These are phyloP conservation scores for Cryptococcus hybrid DNA, from an alignment of 1,284 basidiomycete species.

Conservation along the genomic window DNA sequence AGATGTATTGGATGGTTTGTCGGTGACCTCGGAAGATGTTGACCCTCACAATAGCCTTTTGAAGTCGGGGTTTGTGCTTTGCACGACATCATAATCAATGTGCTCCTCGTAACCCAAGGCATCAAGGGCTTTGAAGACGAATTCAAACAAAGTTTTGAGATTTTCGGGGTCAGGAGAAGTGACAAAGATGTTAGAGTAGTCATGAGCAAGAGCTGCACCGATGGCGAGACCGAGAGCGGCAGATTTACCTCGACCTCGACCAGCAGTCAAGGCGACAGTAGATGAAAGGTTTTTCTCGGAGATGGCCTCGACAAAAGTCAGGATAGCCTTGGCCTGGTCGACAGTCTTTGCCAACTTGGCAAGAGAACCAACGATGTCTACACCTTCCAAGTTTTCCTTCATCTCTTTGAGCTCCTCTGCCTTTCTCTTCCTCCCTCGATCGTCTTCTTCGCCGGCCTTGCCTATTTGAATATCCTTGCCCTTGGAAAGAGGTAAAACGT, in stretches of 20 bases:
- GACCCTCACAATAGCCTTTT: constrained; percentile 95
- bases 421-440: constrained; percentile 44
- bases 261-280: constrained; percentile 92
- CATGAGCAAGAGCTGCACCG: constrained; percentile 87
- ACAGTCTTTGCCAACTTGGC: constrained; percentile 89
- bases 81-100: constrained; percentile 92
- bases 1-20: constrained; percentile 97
- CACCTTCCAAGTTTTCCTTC: constrained; percentile 75
- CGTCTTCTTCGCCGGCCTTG: constrained; percentile 44
- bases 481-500: constrained; percentile 93
- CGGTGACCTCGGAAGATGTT: constrained; percentile 91
- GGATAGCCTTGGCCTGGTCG: constrained; percentile 85
- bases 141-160: constrained; percentile 96
- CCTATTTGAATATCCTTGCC: constrained; percentile 79
- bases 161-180: constrained; percentile 98
- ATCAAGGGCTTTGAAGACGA: constrained; percentile 96
- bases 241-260: constrained; percentile 93
- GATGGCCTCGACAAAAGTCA: constrained; percentile 91
- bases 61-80: constrained; percentile 91
- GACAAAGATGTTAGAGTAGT: constrained; percentile 98
- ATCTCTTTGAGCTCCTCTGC: constrained; percentile 71
- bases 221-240: constrained; percentile 93
- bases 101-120: constrained; percentile 96
- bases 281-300: constrained; percentile 89
- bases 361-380: constrained; percentile 85